A percentile compares a stretch with the other conserved stretches of the same genome.
Conservation (phyloP, 2,329 filamentous ascomycete genomes). For the Cladosporium sp. region DNA sequence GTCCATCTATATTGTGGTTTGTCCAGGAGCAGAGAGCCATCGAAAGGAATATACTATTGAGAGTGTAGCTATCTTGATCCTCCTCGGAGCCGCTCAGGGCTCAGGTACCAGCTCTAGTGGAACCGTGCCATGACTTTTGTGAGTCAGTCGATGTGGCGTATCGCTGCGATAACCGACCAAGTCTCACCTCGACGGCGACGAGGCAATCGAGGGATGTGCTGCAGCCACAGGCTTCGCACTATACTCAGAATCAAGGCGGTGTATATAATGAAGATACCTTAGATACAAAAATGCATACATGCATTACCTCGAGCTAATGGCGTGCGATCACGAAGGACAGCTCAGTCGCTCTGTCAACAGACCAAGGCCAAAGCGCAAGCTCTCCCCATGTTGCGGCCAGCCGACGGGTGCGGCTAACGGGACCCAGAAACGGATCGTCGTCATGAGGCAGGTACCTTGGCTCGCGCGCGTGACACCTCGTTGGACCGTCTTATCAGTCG, state of each 20-base stretch:
- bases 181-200: background rate
- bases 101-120: background rate
- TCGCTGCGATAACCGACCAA: conserved; percentile 5
- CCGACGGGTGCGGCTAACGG: background rate
- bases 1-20: too few relatives aligned
- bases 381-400: background rate
- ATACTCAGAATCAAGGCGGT: too few relatives aligned
- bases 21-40: background rate
- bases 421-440: conserved; percentile 6
- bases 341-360: background rate
- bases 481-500: conserved; percentile 14
- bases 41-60: background rate
- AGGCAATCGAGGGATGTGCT: background rate
- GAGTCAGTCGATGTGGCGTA: conserved; percentile 9
- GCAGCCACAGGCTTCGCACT: too few relatives aligned
- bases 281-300: background rate
- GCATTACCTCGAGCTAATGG: background rate
- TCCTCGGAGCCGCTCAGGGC: background rate
- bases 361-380: background rate
- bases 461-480: conserved; percentile 8
- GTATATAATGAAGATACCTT: too few relatives aligned
- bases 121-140: conserved; percentile 10
- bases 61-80: too few relatives aligned
- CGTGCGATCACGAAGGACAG: background rate
- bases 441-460: conserved; percentile 8